Evolutionary conservation across 2,329 filamentous ascomycete species (phyloP).

Genomic region (Drechmeria coniospora): DNA sequence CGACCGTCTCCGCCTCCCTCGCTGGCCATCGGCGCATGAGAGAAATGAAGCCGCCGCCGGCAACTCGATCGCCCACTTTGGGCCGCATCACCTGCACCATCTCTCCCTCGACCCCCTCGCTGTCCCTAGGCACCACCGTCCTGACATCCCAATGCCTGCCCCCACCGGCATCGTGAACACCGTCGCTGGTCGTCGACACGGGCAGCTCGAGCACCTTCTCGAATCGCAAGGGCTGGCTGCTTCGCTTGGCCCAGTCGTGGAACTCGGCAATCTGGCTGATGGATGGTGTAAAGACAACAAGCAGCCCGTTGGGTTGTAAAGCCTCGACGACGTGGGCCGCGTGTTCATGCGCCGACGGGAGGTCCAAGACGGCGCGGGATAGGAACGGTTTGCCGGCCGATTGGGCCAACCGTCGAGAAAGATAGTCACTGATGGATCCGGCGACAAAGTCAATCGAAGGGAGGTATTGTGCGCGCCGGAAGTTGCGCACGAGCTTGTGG

Average conservation of each 20-base stretch:
- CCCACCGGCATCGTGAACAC: slow-evolving; percentile 29
- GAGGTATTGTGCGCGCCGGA: slow-evolving; percentile 54
- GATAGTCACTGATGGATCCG: slow-evolving; percentile 48
- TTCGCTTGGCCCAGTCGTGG: slow-evolving; percentile 27
- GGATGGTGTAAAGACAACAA: slow-evolving; percentile 61
- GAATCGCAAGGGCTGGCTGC: slow-evolving; percentile 36
- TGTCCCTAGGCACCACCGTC: slow-evolving; percentile 20
- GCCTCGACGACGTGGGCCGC: slow-evolving; percentile 34
- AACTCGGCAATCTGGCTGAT: slow-evolving; percentile 64
- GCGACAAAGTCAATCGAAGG: slow-evolving; percentile 60
- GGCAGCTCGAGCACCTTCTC: slow-evolving; percentile 47
- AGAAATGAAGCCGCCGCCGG: slow-evolving; percentile 25
- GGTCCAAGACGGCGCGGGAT: slow-evolving; percentile 56
- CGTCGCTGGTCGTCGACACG: slow-evolving; percentile 20
- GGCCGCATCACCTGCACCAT: slow-evolving; percentile 25
- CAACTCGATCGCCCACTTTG: slow-evolving; percentile 23
- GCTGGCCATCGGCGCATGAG: slow-evolving; percentile 20
- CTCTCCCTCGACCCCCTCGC: slow-evolving; percentile 7
- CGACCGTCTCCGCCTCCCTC: background rate
- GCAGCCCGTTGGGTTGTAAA: slow-evolving; percentile 45
- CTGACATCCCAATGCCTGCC: slow-evolving; percentile 51
- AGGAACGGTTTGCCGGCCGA: slow-evolving; percentile 43
- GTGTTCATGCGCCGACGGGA: slow-evolving; percentile 44
- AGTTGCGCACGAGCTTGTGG: slow-evolving; percentile 47
- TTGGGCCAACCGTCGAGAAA: slow-evolving; percentile 32